Conservation (phyloP, 768 basidiomycete genomes). For the Serendipita sp. region DNA sequence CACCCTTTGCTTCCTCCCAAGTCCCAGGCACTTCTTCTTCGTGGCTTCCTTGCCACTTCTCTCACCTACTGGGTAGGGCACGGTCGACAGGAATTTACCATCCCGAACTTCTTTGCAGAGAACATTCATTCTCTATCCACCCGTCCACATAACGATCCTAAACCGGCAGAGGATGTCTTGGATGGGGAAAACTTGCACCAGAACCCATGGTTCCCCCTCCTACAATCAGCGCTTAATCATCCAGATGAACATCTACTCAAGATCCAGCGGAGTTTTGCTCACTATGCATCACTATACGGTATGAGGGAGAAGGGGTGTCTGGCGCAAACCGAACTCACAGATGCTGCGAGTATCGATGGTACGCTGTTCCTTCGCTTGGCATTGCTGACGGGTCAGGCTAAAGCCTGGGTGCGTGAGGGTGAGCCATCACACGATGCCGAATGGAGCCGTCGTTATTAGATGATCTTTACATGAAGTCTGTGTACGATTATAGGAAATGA, state of each 20-base stretch:
- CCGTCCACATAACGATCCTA: conserved; percentile 17
- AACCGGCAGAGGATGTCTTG: conserved; percentile 16
- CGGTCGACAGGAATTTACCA: conserved; percentile 35
- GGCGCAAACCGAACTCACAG: background rate
- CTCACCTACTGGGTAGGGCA: conserved; percentile 43
- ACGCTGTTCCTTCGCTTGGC: background rate
- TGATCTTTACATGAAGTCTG: background rate
- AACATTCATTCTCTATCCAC: conserved; percentile 13
- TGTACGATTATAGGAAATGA: background rate
- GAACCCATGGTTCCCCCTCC: conserved; percentile 46
- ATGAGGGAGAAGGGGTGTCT: conserved; percentile 8
- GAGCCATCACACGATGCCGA: conserved; percentile 4
- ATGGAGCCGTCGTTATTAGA: background rate
- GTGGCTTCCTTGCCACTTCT: conserved; percentile 36
- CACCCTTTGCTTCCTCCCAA: conserved; percentile 25
- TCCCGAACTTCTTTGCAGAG: conserved; percentile 32
- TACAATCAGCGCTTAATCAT: conserved; percentile 37
- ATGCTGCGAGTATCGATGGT: background rate
- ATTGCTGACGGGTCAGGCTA: background rate
- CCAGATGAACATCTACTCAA: conserved; percentile 40
- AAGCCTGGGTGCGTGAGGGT: conserved; percentile 5
- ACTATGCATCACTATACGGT: conserved; percentile 33
- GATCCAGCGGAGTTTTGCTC: conserved; percentile 33
- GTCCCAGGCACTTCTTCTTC: conserved; percentile 39
- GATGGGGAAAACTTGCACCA: conserved; percentile 27